These are phyloP conservation scores for Pseudognaphalium luteoalbum DNA, from an alignment of 129 eudicot genomes.

Conservation along the genomic window DNA sequence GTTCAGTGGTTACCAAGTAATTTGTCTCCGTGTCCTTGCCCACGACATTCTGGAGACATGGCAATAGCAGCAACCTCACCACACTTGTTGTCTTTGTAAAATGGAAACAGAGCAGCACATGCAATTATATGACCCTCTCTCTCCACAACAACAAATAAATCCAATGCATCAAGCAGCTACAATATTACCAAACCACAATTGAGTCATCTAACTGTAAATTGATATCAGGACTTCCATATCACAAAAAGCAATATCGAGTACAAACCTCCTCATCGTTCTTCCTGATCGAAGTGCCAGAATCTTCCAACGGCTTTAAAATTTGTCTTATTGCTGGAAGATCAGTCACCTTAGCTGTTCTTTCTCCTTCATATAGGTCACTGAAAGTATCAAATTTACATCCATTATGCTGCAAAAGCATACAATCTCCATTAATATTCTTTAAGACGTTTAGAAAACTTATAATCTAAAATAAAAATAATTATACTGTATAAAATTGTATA, in stretches of 20 bases:
- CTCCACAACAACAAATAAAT: slow-evolving; percentile 58
- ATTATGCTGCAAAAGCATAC: not conserved
- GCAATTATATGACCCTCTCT: slow-evolving; percentile 61
- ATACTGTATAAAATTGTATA: slow-evolving; percentile 12
- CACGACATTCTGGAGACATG: slow-evolving; percentile 90
- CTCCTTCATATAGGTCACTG: slow-evolving; percentile 77
- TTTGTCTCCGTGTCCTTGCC: slow-evolving; percentile 54
- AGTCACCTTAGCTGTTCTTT: slow-evolving; percentile 48
- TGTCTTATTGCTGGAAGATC: slow-evolving; percentile 57
- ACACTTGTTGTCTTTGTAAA: slow-evolving; percentile 59
- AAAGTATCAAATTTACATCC: not conserved
- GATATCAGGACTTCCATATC: not conserved
- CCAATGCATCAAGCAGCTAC: slow-evolving; percentile 51
- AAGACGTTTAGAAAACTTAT: not conserved
- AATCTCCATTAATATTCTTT: not conserved
- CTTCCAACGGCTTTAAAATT: slow-evolving; percentile 58
- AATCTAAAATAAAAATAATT: too few species aligned
- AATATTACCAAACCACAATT: not conserved
- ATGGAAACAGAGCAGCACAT: slow-evolving; percentile 81
- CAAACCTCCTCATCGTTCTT: slow-evolving; percentile 55
- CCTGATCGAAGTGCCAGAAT: slow-evolving; percentile 57
- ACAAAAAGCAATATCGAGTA: not conserved
- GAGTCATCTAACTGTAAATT: not conserved
- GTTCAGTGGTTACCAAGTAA: too few species aligned
- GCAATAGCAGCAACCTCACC: slow-evolving; percentile 85